Base-by-base conservation (phyloP, 192 early-diverging fungal genomes). In the Coemansia sp. region DNA sequence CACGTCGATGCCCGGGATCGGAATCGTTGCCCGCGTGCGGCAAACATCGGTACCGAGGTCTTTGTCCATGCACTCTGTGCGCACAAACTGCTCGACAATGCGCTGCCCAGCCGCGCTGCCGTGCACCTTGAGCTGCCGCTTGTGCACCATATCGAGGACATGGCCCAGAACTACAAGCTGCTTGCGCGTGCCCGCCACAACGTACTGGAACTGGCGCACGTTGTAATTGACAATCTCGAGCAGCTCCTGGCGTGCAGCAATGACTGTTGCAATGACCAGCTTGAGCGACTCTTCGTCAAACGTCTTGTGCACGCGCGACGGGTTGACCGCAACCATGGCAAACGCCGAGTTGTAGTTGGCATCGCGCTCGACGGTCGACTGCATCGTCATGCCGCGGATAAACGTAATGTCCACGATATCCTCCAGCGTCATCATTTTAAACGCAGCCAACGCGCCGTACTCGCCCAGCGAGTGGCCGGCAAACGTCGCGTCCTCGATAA, bases 321-420 rank as follows among this genome's bases (percentile, higher is more conserved):
- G 95, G 78, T 95, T 95, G 57, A 92, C 91, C 43, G 95, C 95
- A 54, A 87, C 87, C 93, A 98, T 95, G 78, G 89, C 93, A 79
- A 93, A 98, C 60, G 91, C 83, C 46, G 95, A 96, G n/a, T 89
- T 85, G 33, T 90, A 84, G 21, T 80, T 28, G 1, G 70, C 66
- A 54, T 95, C 94, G 53, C 94, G 88, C 52, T 81, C 83, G 2
- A 98, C 95, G 18, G 92, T 90, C 35, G 89, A 81, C 83, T 96
- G 95, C 95, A 98, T 96, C n/a, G 93, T 94, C 91, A 94, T 92
- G 64, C 95, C 95, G 69, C 95, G 90, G 83, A 94, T 92, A 80
- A 98, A 96, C 21, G 92, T 91, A 21, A 98, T 88, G 61, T 96
- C 94, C 38, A 94, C 86, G 9, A 95, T 69, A 21, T 87, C 83